Base-by-base conservation (phyloP, 23 red algal genomes). In the Cyanidiococcus yangmingshanensis region DNA sequence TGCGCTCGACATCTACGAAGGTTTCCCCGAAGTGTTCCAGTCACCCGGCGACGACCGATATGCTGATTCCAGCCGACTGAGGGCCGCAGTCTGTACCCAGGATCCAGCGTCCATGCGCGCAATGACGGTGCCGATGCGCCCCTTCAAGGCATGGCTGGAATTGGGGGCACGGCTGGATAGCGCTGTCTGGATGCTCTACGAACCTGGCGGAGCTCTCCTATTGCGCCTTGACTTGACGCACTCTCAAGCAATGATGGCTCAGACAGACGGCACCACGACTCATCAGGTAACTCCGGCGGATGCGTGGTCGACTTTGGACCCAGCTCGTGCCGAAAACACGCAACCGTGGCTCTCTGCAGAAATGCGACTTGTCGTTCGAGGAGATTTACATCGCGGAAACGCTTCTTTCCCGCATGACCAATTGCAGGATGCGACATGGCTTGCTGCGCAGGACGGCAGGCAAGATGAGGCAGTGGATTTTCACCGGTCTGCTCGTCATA, bases 1-100 rank as follows among this genome's bases (percentile, higher is more conserved):
- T 35, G 63, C 15, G n/a, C 63, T 71, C n/a, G 63, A 71, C 27
- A 29, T 35, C 12, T 71, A 71, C 32, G 63, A 71, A 30, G 63
- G 63, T 7, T 35, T 35, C 21, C 12, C 45, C 12, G 12, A 54
- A 21, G 7, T 54, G 12, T 54, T 54, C 45, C 45, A 54, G 45
- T 7, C 7, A 21, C 12, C 45, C 7, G 45, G 45, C 45, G 21
- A 7, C 12, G 21, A 54, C 21, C 45, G 21, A 21, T 15, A 54
- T 21, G 12, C 21, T 7, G 45, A 54, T 54, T 7, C 7, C 21
- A 21, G 12, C 45, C 12, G 21, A 21, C 7, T 15, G 7, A 7
- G 45, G 21, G 7, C 45, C 12, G 45, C 45, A 15, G 7, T 54
- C 45, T 7, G 21, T 7, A 54, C 45, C 45, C 7, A 21, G 12